Evolutionary conservation across 1,139 yeast species (phyloP).

Genomic region (Candida smagusa): DNA sequence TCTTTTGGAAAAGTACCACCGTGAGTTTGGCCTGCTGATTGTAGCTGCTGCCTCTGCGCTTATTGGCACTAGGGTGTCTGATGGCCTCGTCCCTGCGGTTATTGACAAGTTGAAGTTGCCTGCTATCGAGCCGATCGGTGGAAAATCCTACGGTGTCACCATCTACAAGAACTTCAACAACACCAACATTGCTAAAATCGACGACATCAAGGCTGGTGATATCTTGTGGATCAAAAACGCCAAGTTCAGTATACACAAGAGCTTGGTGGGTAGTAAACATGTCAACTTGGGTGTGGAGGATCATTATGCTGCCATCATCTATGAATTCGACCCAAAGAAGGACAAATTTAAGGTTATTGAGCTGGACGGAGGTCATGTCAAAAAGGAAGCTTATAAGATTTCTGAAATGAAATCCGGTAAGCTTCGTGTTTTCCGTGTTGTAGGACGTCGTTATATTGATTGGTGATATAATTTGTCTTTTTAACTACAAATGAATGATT

Average conservation of each 20-base stretch:
- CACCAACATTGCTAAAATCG: constrained; percentile 54
- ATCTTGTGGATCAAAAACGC: constrained; percentile 73
- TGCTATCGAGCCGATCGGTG: constrained; percentile 59
- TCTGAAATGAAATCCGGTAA: constrained; percentile 77
- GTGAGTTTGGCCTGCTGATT: constrained; percentile 42
- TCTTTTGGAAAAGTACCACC: constrained; percentile 49
- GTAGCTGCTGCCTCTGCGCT: constrained; percentile 40
- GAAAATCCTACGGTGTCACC: constrained; percentile 68
- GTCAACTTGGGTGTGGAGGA: constrained; percentile 40
- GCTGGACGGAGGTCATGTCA: constrained; percentile 53
- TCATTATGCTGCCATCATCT: constrained; percentile 40
- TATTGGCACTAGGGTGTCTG: constrained; percentile 35
- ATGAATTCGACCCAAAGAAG: constrained; percentile 73
- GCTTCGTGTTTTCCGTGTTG: constrained; percentile 68
- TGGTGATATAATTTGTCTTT: constrained; percentile 41
- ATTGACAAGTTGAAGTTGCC: constrained; percentile 18
- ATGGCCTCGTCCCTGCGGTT: constrained; percentile 12
- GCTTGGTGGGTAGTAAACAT: constrained; percentile 40
- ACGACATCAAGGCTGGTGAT: constrained; percentile 80
- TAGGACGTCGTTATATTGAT: constrained; percentile 59
- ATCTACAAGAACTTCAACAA: constrained; percentile 63
- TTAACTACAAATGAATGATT: no score
- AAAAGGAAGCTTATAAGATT: constrained; percentile 61
- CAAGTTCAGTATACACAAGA: constrained; percentile 66
- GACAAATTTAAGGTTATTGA: constrained; percentile 76